Percentiles rank a stretch among this genome's conserved stretches.
These are phyloP conservation scores for Phytophthora pisi DNA, from an alignment of 352 stramenopile species.

Conservation along the genomic window DNA sequence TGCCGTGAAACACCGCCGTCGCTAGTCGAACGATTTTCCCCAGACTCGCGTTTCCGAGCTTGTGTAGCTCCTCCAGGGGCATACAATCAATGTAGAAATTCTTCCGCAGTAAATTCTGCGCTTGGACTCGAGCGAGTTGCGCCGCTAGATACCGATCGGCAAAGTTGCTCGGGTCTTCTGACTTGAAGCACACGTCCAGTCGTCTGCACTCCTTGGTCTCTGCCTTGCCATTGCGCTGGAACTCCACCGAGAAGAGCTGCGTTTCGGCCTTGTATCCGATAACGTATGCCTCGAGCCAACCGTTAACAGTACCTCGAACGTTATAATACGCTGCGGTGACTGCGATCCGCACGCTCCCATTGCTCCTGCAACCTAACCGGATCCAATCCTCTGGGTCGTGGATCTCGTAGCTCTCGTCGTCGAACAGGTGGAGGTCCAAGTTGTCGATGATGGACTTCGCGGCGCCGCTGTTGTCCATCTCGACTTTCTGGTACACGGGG, in stretches of 20 bases:
- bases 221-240: conserved; percentile 66
- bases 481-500: conserved; percentile 42
- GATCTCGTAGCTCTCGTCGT: conserved; percentile 84
- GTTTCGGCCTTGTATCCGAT: conserved; percentile 52
- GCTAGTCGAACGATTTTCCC: conserved; percentile 78
- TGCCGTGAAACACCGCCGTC: conserved; percentile 70
- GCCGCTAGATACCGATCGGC: conserved; percentile 73
- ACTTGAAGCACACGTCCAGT: conserved; percentile 84
- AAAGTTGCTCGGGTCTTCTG: conserved; percentile 80
- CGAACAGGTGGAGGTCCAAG: conserved; percentile 72
- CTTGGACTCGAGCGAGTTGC: conserved; percentile 60
- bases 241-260: conserved; percentile 61
- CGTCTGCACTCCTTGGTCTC: conserved; percentile 58
- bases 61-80: conserved; percentile 82
- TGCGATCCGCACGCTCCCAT: conserved; percentile 70
- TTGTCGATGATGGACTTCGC: conserved; percentile 62
- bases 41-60: conserved; percentile 79
- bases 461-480: conserved; percentile 51
- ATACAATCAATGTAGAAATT: conserved; percentile 90
- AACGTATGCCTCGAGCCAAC: conserved; percentile 72
- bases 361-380: conserved; percentile 44
- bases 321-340: conserved; percentile 71
- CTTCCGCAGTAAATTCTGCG: conserved; percentile 71
- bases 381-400: conserved; percentile 74
- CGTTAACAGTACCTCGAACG: conserved; percentile 55